Evolutionary conservation across 306 rosid genomes (phyloP), one percentile per base, ranked within the genome.

Genomic region (Vicia faba): DNA sequence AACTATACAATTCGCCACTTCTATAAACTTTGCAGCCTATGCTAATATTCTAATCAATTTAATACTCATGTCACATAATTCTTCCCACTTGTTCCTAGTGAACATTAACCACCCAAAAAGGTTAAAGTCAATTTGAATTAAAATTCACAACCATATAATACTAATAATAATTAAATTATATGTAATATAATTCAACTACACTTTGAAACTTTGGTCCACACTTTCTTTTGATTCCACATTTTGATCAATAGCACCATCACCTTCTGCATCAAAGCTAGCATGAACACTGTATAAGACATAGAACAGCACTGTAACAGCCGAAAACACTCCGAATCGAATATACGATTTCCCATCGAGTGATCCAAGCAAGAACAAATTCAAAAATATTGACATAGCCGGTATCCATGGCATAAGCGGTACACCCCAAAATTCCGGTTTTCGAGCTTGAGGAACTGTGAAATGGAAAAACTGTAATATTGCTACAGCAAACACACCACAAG

Each of bases 351-450:
- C 84, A 68, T 84, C 88, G 12, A 92, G 69, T 3, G 89, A 81
- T 64, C 96, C 96, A 29, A 92, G 60, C 67, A 92, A 55, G 69
- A 92, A 92, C 41, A 89, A 74, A 64, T 92, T 89, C 50, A 92
- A 68, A 72, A 92, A 89, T 16, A 92, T 87, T 15, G 98, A 92
- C 2, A 80, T 31, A 14, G 91, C 83, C 0, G 98, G 98, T 58
- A 92, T 79, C 98, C 96, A 92, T 9, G 98, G 98, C 98, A 92
- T 92, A 53, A 89, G 76, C 4, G 98, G 98, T 43, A 92, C 96
- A 4, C 96, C 98, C 98, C 98, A 89, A 53, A 83, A 86, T 74
- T 92, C 88, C 0, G 98, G 98, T 68, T 88, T 89, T 5, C 96
- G 39, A 1, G 73, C 91, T 48, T 89, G 98, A 23, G 92, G 96